A percentile compares a stretch with the other conserved stretches of the same genome.
phyloP scores from a whole-genome alignment of 1,139 yeast genomes.

The Lodderomyces elongisporus region DNA sequence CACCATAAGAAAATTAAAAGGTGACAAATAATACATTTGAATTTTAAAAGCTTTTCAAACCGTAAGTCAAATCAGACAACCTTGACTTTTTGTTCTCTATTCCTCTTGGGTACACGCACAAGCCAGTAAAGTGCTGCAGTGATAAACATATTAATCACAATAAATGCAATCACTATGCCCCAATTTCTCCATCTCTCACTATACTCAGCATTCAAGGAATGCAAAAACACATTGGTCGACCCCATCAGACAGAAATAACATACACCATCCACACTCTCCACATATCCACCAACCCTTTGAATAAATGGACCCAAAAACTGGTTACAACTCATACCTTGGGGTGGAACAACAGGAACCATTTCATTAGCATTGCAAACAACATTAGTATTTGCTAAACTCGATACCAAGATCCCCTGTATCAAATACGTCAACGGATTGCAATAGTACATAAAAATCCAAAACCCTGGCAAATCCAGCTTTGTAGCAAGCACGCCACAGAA shows the following conservation, averaged over 20 bases:
- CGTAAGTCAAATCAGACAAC: too few relatives aligned
- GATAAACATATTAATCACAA: constrained; percentile 47
- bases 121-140: constrained; percentile 64
- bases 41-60: too few relatives aligned
- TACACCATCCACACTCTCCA: constrained; percentile 16
- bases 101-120: constrained; percentile 66
- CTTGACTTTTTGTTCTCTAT: constrained; percentile 16
- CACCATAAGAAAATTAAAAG: too few relatives aligned
- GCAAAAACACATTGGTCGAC: constrained; percentile 49
- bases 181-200: constrained; percentile 61
- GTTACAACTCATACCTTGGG: constrained; percentile 52
- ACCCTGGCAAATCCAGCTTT: constrained; percentile 23
- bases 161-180: constrained; percentile 50
- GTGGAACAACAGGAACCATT: constrained; percentile 23
- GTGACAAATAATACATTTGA: too few relatives aligned
- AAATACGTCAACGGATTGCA: constrained; percentile 65
- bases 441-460: constrained; percentile 57
- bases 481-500: constrained; percentile 35
- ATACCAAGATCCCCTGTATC: constrained; percentile 28
- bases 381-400: constrained; percentile 22
- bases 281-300: constrained; percentile 45
- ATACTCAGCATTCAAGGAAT: constrained; percentile 37
- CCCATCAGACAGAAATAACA: constrained; percentile 52
- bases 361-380: constrained; percentile 26
- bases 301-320: constrained; percentile 47